Evolutionary conservation across 768 basidiomycete genomes (phyloP).

Genomic region (Mycena haematopus): DNA sequence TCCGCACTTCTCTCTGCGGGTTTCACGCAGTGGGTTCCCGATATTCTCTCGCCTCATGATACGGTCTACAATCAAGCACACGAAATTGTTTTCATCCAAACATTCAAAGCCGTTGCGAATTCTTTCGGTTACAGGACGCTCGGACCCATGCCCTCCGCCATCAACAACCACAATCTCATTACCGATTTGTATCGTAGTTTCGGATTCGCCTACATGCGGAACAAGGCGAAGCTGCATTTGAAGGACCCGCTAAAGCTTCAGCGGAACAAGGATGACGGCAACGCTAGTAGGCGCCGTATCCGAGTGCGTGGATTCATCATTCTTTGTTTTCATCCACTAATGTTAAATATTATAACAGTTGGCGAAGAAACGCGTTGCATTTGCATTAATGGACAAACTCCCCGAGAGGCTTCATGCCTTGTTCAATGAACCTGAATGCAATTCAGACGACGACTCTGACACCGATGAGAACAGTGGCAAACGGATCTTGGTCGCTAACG

Average conservation of each 20-base stretch:
- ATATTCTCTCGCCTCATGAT: no score
- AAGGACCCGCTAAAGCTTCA: not conserved
- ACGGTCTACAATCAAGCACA: no score
- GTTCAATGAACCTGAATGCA: not conserved
- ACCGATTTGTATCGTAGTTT: not conserved
- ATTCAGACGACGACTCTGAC: slow-evolving; percentile 10
- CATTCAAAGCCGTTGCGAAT: slow-evolving; percentile 17
- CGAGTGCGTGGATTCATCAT: slow-evolving; percentile 24
- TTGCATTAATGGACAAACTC: not conserved
- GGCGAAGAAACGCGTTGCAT: not conserved
- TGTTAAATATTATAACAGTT: not conserved
- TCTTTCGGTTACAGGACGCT: slow-evolving; percentile 24
- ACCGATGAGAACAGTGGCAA: not conserved
- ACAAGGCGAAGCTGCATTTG: not conserved
- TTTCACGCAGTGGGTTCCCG: no score
- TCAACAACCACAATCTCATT: not conserved
- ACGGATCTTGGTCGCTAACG: not conserved
- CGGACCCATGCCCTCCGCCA: slow-evolving; percentile 2
- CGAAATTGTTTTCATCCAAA: not conserved
- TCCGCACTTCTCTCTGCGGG: no score
- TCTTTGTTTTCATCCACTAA: slow-evolving; percentile 24
- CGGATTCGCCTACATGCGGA: not conserved
- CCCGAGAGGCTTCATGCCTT: not conserved
- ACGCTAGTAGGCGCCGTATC: not conserved
- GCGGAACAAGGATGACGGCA: not conserved